Evolutionary conservation across 192 early-diverging fungal species (phyloP).

Genomic region (Linnemannia elongata): DNA sequence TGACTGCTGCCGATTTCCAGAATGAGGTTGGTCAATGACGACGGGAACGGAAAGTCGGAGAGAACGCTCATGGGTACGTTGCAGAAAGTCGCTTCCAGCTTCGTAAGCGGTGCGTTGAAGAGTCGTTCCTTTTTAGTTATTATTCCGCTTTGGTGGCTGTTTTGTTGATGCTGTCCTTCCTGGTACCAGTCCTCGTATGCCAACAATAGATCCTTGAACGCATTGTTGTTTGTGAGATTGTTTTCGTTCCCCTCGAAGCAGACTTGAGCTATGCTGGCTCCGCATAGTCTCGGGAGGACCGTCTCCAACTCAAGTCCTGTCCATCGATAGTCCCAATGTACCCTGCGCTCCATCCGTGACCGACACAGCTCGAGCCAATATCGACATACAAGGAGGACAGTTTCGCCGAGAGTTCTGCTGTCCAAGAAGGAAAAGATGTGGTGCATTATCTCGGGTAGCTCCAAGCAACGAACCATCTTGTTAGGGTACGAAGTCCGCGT

Average conservation of each 20-base stretch:
- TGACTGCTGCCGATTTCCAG: background rate
- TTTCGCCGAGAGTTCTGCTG: background rate
- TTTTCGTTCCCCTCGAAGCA: background rate
- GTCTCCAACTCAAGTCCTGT: background rate
- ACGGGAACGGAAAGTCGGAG: background rate
- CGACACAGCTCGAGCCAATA: background rate
- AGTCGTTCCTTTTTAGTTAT: background rate
- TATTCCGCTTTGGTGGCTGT: background rate
- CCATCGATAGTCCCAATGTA: conserved; percentile 5
- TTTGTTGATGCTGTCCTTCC: background rate
- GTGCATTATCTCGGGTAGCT: background rate
- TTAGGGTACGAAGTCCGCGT: background rate
- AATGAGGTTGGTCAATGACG: background rate
- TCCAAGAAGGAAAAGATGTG: conserved; percentile 1
- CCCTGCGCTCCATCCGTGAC: background rate
- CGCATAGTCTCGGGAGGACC: background rate
- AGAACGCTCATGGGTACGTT: background rate
- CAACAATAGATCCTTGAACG: background rate
- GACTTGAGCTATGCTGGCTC: background rate
- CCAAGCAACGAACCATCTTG: background rate
- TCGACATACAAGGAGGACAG: background rate
- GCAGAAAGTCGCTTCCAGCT: background rate
- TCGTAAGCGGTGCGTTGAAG: background rate
- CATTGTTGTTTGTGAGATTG: background rate
- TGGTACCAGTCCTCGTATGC: background rate